Conservation (phyloP, 257 asterid genomes). For the Cruciata laevipes region DNA sequence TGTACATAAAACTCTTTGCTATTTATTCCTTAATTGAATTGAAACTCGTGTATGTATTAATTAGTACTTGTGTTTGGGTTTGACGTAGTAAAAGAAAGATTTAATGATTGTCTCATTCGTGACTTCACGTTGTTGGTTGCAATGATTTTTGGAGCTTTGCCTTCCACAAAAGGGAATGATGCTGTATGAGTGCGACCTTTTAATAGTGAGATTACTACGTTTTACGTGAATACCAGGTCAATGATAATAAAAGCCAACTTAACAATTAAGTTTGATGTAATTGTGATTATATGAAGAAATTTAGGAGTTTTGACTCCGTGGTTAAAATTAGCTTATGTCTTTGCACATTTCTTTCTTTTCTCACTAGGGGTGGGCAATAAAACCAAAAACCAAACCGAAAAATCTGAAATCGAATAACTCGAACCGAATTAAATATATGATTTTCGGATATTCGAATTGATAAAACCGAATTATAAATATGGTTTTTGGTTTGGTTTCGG, state of each 20-base stretch:
- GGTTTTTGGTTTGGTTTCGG: too few relatives aligned
- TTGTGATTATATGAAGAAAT: too few relatives aligned
- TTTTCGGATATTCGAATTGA: too few relatives aligned
- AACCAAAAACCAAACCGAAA: too few relatives aligned
- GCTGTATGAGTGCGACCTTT: not conserved
- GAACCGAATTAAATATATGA: too few relatives aligned
- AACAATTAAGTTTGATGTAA: not conserved
- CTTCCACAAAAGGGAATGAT: not conserved
- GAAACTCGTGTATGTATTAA: too few relatives aligned
- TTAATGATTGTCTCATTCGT: not conserved
- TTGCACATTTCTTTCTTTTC: too few relatives aligned
- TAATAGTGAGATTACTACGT: not conserved
- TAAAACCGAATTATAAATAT: too few relatives aligned
- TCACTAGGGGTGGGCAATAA: too few relatives aligned
- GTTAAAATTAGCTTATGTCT: too few relatives aligned
- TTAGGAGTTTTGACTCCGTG: too few relatives aligned
- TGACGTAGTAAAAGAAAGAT: not conserved
- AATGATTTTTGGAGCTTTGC: not conserved
- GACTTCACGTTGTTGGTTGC: conserved; percentile 1
- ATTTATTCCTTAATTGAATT: not conserved
- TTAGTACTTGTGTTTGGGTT: not conserved
- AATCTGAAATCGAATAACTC: too few relatives aligned
- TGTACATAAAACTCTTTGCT: not conserved
- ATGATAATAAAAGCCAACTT: not conserved
- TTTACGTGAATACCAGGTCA: conserved; percentile 8